Evolutionary conservation across 2,329 filamentous ascomycete species (phyloP).

Genomic region (Aspergillus pseudoviridinutans): DNA sequence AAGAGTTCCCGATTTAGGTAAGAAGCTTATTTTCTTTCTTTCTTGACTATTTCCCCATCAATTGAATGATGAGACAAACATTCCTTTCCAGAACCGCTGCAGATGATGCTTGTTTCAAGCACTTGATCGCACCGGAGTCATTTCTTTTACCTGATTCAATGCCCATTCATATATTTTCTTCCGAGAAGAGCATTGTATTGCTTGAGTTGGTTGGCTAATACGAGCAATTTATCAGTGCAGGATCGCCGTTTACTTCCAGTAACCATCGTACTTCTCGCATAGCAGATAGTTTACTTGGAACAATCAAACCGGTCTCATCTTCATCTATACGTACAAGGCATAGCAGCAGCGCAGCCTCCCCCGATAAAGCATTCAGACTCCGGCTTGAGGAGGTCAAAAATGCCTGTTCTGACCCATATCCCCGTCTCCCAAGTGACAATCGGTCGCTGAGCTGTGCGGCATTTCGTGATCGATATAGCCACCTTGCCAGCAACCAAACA

Average conservation of each 20-base stretch:
- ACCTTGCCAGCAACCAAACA: slow-evolving; percentile 37
- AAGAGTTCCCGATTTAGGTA: slow-evolving; percentile 32
- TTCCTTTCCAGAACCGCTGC: slow-evolving; percentile 61
- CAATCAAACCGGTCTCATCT: slow-evolving; percentile 2
- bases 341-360: slow-evolving; percentile 26
- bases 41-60: slow-evolving; percentile 6
- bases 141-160: slow-evolving; percentile 17
- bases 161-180: not conserved
- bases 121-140: slow-evolving; percentile 39
- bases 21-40: slow-evolving; percentile 14
- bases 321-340: slow-evolving; percentile 16
- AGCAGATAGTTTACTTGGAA: slow-evolving; percentile 5
- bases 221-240: slow-evolving; percentile 20
- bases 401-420: slow-evolving; percentile 36
- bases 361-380: slow-evolving; percentile 32
- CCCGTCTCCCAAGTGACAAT: slow-evolving; percentile 29
- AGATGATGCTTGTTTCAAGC: slow-evolving; percentile 54
- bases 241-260: slow-evolving; percentile 13
- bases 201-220: slow-evolving; percentile 19
- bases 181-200: not conserved
- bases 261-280: slow-evolving; percentile 1
- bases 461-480: slow-evolving; percentile 36
- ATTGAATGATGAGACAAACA: slow-evolving; percentile 43
- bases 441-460: slow-evolving; percentile 32
- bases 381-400: slow-evolving; percentile 37